Conservation (phyloP, 2,329 filamentous ascomycete species). For the Fusarium scirpi region DNA sequence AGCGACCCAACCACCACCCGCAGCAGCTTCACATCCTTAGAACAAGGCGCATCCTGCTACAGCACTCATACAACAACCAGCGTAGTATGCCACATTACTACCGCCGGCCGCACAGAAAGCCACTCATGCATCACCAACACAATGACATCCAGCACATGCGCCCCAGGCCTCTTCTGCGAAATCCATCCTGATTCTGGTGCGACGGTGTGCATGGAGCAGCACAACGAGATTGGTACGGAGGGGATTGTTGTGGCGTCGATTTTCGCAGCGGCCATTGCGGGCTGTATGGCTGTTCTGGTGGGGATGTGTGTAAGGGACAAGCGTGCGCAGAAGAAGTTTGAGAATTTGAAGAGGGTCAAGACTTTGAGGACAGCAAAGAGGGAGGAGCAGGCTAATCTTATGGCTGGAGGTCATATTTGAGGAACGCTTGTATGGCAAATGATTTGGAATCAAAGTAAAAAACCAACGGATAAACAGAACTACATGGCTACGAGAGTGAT, state of each 20-base stretch:
- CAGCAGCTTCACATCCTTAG: neutral
- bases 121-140: slow-evolving; percentile 10
- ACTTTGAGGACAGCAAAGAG: slow-evolving; percentile 9
- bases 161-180: slow-evolving; percentile 13
- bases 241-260: slow-evolving; percentile 15
- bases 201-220: slow-evolving; percentile 15
- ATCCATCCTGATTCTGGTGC: slow-evolving; percentile 16
- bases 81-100: slow-evolving; percentile 21
- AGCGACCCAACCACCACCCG: neutral
- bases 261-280: slow-evolving; percentile 5
- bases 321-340: slow-evolving; percentile 4
- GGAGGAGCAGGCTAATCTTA: slow-evolving; percentile 3
- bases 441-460: neutral
- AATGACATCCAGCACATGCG: slow-evolving; percentile 24
- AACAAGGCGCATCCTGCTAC: slow-evolving; percentile 18
- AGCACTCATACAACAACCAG: slow-evolving; percentile 24
- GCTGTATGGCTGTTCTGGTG: slow-evolving; percentile 8
- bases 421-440: neutral
- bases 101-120: slow-evolving; percentile 18
- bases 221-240: slow-evolving; percentile 9
- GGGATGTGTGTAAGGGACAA: slow-evolving; percentile 15
- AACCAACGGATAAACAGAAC: neutral
- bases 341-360: slow-evolving; percentile 7
- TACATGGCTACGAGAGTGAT: neutral
- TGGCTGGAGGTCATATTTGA: neutral